phyloP scores from a whole-genome alignment of 148 eudicot species.

The Rhododendron griersonianum region DNA sequence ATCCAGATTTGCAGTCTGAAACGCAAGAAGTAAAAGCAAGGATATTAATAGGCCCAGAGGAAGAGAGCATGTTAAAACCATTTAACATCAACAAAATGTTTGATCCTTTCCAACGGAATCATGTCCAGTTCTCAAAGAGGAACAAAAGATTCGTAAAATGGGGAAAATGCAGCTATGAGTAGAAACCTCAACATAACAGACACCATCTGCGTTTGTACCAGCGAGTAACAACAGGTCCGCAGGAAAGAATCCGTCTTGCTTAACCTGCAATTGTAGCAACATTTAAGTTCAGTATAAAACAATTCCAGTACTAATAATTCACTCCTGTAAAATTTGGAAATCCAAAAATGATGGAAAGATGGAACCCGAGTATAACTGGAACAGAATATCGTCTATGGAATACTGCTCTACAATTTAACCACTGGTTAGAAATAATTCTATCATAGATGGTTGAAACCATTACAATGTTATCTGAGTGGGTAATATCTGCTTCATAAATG shows the following conservation, averaged over 20 bases:
- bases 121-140: neutral
- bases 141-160: neutral
- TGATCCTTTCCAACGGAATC: neutral
- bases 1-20: conserved; percentile 92
- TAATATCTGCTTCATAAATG: neutral
- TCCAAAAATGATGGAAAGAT: neutral
- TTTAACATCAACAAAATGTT: neutral
- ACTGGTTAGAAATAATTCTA: neutral
- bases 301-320: neutral
- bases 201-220: conserved; percentile 91
- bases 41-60: neutral
- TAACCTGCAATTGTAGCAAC: conserved; percentile 48
- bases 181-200: conserved; percentile 90
- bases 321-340: neutral
- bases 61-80: neutral
- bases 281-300: conserved; percentile 10
- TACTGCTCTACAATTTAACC: neutral
- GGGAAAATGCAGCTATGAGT: neutral
- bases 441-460: neutral
- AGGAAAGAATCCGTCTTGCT: conserved; percentile 88
- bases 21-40: conserved; percentile 7
- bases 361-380: neutral
- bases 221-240: conserved; percentile 94
- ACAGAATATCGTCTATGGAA: neutral
- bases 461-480: neutral